Base-by-base conservation (phyloP, 306 rosid species). In the Casuarina glauca region DNA sequence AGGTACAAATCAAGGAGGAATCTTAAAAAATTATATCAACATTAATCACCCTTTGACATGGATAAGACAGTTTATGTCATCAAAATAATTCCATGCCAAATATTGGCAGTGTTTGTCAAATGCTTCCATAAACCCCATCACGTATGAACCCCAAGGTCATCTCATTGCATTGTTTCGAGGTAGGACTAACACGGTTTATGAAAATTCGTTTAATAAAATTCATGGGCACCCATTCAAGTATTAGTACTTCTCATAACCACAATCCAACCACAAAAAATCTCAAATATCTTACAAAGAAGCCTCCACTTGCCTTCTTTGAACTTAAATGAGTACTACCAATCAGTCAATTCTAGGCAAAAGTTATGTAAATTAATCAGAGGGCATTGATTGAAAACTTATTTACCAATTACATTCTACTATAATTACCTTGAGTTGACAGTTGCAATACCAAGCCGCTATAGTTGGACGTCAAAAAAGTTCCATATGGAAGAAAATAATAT, bases 241-340 rank as follows among this genome's bases (percentile, higher is more conserved):
- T 41, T 42, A 16, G 45, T 8, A 16, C 41, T 42, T 41, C 11
- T 41, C 0, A 48, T 13, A 42, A 66, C 50, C 8, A 41, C n/a
- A 49, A 6, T 45, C 26, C 15, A 2, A 63, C 36, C 6, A 48
- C 42, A 48, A 17, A 66, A 9, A 41, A n/a, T 66, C 71, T 66
- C 17, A 45, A 48, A 66, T 6, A 17, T 4, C 70, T 39, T 19
- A 64, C 6, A 58, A 80, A 10, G 44, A 20, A 76, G 11, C 54
- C 46, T 35, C 32, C 1, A 58, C 38, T 74, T 35, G 69, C 73
- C 15, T 32, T 52, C 76, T 70, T 55, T 51, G 62, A 70, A 32
- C 52, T 71, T 68, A 71, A 66, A 57, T 66, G 71, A 66, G 49
- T 32, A 53, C 20, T 17, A 48, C 26, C 16, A 16, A 26, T 35